Evolutionary conservation across 2,329 filamentous ascomycete species (phyloP).

Genomic region (Penicillium sp.): DNA sequence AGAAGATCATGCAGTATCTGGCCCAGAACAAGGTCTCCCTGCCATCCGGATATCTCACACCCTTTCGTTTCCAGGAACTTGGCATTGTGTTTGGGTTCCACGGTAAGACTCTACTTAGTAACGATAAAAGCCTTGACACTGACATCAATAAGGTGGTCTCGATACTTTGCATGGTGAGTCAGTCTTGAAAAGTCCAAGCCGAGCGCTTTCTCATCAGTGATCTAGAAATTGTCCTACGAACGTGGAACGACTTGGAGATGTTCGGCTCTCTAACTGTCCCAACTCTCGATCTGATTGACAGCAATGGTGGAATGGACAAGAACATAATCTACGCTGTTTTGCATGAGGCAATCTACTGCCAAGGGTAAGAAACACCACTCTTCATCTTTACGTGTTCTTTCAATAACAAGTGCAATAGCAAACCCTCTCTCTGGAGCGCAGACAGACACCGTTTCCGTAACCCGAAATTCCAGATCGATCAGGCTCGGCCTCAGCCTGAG

Average conservation of each 20-base stretch:
- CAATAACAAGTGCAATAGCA: conserved; percentile 33
- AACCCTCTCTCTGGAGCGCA: conserved; percentile 70
- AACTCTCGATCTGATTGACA: conserved; percentile 65
- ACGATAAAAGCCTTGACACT: conserved; percentile 2
- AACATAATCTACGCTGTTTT: conserved; percentile 79
- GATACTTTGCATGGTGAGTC: conserved; percentile 62
- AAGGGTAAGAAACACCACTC: conserved; percentile 46
- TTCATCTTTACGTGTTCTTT: neutral
- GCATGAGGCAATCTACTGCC: conserved; percentile 84
- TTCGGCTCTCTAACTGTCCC: conserved; percentile 72
- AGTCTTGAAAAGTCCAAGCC: neutral
- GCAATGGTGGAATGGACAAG: conserved; percentile 64
- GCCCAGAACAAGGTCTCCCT: conserved; percentile 58
- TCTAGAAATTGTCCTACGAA: conserved; percentile 60
- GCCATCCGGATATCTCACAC: conserved; percentile 67
- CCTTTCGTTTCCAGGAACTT: conserved; percentile 69
- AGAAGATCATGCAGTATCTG: conserved; percentile 62
- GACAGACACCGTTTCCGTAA: conserved; percentile 41
- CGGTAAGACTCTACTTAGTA: conserved; percentile 39
- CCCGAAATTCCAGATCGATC: conserved; percentile 46
- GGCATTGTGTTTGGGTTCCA: conserved; percentile 76
- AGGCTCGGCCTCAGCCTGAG: conserved; percentile 44
- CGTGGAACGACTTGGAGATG: conserved; percentile 67
- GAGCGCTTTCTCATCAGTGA: conserved; percentile 1
- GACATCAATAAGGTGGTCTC: conserved; percentile 53